Percentiles rank a stretch among this genome's conserved stretches.
Conservation (phyloP, 768 basidiomycete genomes). For the Lentinula sp. region DNA sequence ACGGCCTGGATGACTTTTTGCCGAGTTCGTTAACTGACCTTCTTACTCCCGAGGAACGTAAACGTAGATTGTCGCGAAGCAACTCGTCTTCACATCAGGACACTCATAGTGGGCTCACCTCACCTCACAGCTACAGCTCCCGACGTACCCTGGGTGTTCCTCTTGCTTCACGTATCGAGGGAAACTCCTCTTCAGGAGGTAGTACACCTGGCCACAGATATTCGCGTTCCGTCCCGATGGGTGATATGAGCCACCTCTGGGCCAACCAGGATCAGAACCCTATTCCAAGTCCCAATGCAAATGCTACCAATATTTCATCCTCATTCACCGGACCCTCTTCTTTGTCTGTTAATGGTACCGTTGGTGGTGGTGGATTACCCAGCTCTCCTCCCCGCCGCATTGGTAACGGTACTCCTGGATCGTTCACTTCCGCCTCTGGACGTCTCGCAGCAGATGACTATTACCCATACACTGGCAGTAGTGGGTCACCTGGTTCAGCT, state of each 20-base stretch:
- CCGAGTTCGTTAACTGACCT: slow-evolving; percentile 87
- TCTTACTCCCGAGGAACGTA: slow-evolving; percentile 83
- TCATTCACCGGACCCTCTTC: slow-evolving; percentile 17
- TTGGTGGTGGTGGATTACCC: slow-evolving; percentile 16
- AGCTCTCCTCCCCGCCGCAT: slow-evolving; percentile 28
- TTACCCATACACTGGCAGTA: slow-evolving; percentile 27
- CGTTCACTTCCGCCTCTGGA: slow-evolving; percentile 39
- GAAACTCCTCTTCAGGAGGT: slow-evolving; percentile 13
- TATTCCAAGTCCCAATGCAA: not conserved
- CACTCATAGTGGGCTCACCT: slow-evolving; percentile 6
- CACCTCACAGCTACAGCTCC: slow-evolving; percentile 7
- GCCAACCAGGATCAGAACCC: slow-evolving; percentile 35
- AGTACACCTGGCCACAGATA: slow-evolving; percentile 54
- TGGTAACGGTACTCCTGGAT: slow-evolving; percentile 33
- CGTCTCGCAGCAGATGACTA: slow-evolving; percentile 8
- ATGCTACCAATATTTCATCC: slow-evolving; percentile 13
- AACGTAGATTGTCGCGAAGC: slow-evolving; percentile 75
- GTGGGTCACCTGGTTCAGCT: slow-evolving; percentile 12
- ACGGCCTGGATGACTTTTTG: slow-evolving; percentile 83
- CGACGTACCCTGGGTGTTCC: slow-evolving; percentile 15
- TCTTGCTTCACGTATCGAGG: slow-evolving; percentile 13
- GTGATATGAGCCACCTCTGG: slow-evolving; percentile 81
- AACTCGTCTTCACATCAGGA: slow-evolving; percentile 35
- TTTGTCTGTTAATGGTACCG: not conserved
- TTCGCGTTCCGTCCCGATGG: slow-evolving; percentile 76